These are phyloP conservation scores for Sphaerobolus stellatus DNA, from an alignment of 1,284 basidiomycete genomes.

Conservation along the genomic window DNA sequence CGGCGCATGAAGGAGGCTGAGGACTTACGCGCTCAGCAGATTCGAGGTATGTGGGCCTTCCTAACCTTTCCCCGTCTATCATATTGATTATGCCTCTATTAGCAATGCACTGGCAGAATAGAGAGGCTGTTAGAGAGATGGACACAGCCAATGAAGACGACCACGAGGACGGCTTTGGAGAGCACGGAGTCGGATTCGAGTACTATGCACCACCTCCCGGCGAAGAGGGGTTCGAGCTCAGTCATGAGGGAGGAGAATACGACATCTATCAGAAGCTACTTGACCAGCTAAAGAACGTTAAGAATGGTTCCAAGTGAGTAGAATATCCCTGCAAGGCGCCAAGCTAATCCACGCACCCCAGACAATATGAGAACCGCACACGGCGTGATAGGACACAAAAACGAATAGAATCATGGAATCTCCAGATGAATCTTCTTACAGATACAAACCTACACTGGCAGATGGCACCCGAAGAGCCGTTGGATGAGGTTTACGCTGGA, in stretches of 20 bases:
- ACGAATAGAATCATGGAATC: background rate
- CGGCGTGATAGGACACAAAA: background rate
- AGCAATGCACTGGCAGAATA: background rate
- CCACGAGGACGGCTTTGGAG: background rate
- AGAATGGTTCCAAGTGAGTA: background rate
- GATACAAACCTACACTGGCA: background rate
- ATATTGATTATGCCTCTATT: background rate
- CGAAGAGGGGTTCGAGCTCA: conserved; percentile 3
- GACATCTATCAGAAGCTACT: background rate
- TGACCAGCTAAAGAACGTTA: background rate
- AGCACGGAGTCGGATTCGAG: background rate
- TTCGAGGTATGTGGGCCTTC: background rate
- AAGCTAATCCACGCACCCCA: background rate
- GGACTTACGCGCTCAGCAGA: no score
- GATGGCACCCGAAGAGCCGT: background rate
- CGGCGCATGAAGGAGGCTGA: no score
- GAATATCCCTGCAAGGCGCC: background rate
- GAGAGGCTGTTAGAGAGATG: background rate
- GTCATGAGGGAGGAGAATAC: conserved; percentile 1
- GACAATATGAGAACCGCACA: background rate
- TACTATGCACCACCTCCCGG: background rate
- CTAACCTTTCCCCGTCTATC: background rate
- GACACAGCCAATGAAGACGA: background rate
- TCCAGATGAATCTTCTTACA: background rate
- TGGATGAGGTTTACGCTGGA: no score